A percentile compares a stretch with the other conserved stretches of the same genome.
These are phyloP conservation scores for Colletotrichum karsti DNA, from an alignment of 2,329 filamentous ascomycete species.

Conservation along the genomic window DNA sequence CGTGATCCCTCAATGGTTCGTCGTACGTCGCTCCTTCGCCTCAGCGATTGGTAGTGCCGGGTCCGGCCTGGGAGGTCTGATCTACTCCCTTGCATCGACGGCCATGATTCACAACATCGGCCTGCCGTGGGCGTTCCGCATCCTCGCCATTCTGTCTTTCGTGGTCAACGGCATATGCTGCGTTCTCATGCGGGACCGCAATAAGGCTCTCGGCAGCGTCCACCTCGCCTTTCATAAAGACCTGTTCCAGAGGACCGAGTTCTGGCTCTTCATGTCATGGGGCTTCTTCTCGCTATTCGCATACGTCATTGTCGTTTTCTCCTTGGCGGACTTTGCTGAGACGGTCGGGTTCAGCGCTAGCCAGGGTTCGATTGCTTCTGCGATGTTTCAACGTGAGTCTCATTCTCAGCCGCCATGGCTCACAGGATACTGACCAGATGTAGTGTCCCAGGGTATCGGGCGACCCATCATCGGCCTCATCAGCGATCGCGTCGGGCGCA, in stretches of 20 bases:
- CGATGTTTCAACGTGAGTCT: slow-evolving; percentile 71
- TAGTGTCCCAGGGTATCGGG: slow-evolving; percentile 70
- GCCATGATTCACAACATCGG: slow-evolving; percentile 73
- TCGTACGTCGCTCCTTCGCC: slow-evolving; percentile 71
- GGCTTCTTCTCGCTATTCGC: slow-evolving; percentile 77
- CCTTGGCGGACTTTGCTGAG: slow-evolving; percentile 76
- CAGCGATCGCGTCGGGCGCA: slow-evolving; percentile 73
- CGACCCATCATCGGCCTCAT: slow-evolving; percentile 77
- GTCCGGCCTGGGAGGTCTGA: slow-evolving; percentile 77
- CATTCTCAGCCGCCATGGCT: no score
- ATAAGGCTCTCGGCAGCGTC: slow-evolving; percentile 73
- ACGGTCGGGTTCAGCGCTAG: slow-evolving; percentile 72
- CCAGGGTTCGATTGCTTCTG: slow-evolving; percentile 77
- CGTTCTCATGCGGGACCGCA: slow-evolving; percentile 74
- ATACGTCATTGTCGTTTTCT: slow-evolving; percentile 82
- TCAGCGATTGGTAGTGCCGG: slow-evolving; percentile 76
- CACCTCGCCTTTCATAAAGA: slow-evolving; percentile 72
- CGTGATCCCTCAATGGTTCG: slow-evolving; percentile 80
- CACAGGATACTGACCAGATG: background rate
- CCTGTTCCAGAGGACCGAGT: slow-evolving; percentile 70
- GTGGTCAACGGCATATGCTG: slow-evolving; percentile 71
- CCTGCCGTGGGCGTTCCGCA: slow-evolving; percentile 72
- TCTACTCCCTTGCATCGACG: slow-evolving; percentile 73
- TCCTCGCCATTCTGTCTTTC: slow-evolving; percentile 70
- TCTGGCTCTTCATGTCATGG: slow-evolving; percentile 71